phyloP scores from a whole-genome alignment of 2,329 filamentous ascomycete genomes.

The Colletotrichum filicis region DNA sequence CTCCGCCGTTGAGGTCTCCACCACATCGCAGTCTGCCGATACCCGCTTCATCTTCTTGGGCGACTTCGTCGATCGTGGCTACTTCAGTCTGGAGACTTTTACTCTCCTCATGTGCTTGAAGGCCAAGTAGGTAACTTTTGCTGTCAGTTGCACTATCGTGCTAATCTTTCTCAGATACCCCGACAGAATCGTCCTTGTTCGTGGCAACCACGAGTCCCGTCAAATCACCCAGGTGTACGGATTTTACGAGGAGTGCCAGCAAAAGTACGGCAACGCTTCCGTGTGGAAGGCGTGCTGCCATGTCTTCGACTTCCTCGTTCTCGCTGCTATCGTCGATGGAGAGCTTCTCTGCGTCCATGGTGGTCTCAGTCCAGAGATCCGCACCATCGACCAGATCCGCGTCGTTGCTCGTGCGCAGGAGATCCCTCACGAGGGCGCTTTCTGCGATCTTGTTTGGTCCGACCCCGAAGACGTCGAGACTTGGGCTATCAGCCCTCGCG shows the following conservation, averaged over 20 bases:
- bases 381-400: conserved; percentile 98
- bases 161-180: conserved; percentile 76
- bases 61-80: conserved; percentile 96
- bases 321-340: conserved; percentile 97
- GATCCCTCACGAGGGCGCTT: conserved; percentile 97
- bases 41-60: conserved; percentile 74
- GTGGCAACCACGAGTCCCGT: conserved; percentile 96
- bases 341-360: conserved; percentile 99
- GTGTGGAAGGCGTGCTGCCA: conserved; percentile 99
- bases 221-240: conserved; percentile 99
- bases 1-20: conserved; percentile 47
- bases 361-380: conserved; percentile 87
- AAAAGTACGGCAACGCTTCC: conserved; percentile 98
- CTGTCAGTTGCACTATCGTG: background rate
- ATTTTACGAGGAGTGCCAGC: conserved; percentile 98
- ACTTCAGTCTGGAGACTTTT: conserved; percentile 98
- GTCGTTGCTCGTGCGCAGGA: conserved; percentile 98
- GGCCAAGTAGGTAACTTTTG: conserved; percentile 60
- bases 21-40: conserved; percentile 59
- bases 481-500: conserved; percentile 92
- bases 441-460: conserved; percentile 98
- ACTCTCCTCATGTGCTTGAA: conserved; percentile 97
- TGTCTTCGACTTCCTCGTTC: conserved; percentile 97
- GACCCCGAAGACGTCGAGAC: conserved; percentile 98
- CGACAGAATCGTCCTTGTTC: conserved; percentile 92